Evolutionary conservation across 768 basidiomycete species (phyloP), one percentile per base, ranked within the genome.

Genomic region (Kwoniella dejecticola): DNA sequence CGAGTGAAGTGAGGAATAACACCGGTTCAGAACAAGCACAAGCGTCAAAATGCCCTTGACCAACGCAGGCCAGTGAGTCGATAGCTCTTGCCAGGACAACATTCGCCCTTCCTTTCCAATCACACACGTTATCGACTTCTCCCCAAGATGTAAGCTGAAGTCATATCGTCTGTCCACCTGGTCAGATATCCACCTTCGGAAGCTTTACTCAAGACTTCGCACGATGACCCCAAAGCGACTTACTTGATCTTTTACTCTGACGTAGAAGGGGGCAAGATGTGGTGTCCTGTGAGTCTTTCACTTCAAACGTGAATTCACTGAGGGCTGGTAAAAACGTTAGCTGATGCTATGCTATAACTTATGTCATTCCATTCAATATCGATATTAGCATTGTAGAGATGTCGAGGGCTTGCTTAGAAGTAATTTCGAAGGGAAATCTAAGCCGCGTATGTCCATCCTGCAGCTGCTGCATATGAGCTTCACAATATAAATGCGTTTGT

Each of bases 191-290:
- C 57, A 23, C 57, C 57, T 30, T 48, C 38, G 10, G 49, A 52
- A 11, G n/a, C 21, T 41, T 27, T 48, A 27, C 36, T 27, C 3
- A 42, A 29, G 15, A 12, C 46, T 11, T 21, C 40, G 30, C 27
- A 50, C 41, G 57, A 38, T 24, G 29, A 52, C 21, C 33, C 33
- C 15, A 47, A 4, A 13, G 33, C 57, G 15, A 69, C 68, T 13
- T 77, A 62, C 56, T 64, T 79, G 36, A 67, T 79, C 44, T 79
- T 78, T 62, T 79, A 75, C 67, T 74, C 77, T 11, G 60, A 62
- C 8, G 57, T 77, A 15, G 72, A 69, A 19, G 68, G 75, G 23
- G 76, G 76, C 1, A 63, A 74, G 62, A 78, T 79, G 77, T 79
- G 78, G 78, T 47, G 78, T 64, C 77, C 76, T 44, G 72, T 71